Percentiles rank a stretch among this genome's conserved stretches.
Evolutionary conservation across 2,329 filamentous ascomycete species (phyloP).

Genomic region (Xylariaceae sp.): DNA sequence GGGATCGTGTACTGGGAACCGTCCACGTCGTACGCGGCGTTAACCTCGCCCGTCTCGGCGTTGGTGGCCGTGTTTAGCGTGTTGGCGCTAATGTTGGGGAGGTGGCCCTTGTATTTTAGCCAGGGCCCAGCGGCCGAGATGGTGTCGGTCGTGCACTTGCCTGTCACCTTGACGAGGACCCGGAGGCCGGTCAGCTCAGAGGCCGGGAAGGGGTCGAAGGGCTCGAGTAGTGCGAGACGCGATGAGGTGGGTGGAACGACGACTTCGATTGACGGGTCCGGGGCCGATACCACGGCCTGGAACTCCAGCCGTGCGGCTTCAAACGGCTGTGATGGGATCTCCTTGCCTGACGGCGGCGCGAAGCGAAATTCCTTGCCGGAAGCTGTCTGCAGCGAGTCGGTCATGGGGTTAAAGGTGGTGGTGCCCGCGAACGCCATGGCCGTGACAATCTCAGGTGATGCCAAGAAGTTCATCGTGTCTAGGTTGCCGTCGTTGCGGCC

Average conservation of each 20-base stretch:
- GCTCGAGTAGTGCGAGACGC: constrained; percentile 88
- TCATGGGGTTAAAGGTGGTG: constrained; percentile 96
- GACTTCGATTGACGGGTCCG: constrained; percentile 74
- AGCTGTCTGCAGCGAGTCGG: constrained; percentile 80
- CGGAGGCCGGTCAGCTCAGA: constrained; percentile 77
- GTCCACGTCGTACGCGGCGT: constrained; percentile 87
- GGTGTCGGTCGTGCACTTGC: constrained; percentile 98
- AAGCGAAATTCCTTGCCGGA: constrained; percentile 87
- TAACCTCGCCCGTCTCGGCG: constrained; percentile 89
- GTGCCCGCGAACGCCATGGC: constrained; percentile 92
- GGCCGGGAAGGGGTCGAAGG: constrained; percentile 83
- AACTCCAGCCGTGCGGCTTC: constrained; percentile 72
- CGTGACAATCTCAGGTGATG: constrained; percentile 94
- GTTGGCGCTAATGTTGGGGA: constrained; percentile 97
- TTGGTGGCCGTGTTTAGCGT: constrained; percentile 95
- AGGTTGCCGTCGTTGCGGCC: constrained; percentile 97
- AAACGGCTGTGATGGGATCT: constrained; percentile 70
- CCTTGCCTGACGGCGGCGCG: constrained; percentile 74
- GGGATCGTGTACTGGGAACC: constrained; percentile 79
- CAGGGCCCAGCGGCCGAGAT: constrained; percentile 96
- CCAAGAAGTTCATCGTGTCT: constrained; percentile 97
- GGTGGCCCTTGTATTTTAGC: constrained; percentile 99
- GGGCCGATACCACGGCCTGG: constrained; percentile 72
- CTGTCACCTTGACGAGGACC: constrained; percentile 94
- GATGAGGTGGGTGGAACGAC: constrained; percentile 86